These are phyloP conservation scores for Thecamonas trahens DNA, from an alignment of 78 protist species.

Conservation along the genomic window DNA sequence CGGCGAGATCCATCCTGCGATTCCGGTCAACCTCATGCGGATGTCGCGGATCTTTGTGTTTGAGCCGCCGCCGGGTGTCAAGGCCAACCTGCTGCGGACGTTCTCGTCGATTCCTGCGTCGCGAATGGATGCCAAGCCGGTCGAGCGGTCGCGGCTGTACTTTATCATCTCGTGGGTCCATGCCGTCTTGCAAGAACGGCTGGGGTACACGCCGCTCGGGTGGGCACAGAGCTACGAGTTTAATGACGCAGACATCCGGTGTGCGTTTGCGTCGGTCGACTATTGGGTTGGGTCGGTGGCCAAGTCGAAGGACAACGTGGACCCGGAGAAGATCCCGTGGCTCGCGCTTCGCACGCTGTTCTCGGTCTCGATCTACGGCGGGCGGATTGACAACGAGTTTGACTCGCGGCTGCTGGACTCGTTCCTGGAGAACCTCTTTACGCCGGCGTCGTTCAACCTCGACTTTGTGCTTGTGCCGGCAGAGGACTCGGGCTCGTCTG, in stretches of 20 bases:
- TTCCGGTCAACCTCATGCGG: conserved; percentile 82
- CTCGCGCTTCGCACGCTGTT: conserved; percentile 69
- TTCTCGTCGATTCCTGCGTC: conserved; percentile 4
- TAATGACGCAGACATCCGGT: conserved; percentile 74
- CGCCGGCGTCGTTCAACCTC: conserved; percentile 30
- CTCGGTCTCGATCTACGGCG: conserved; percentile 70
- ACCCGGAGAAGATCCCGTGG: conserved; percentile 81
- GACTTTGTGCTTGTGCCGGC: conserved; percentile 38
- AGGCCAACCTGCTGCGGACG: conserved; percentile 46
- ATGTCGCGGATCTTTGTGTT: conserved; percentile 65
- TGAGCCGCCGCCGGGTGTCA: conserved; percentile 93
- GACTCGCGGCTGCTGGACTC: conserved; percentile 71
- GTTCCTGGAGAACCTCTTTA: conserved; percentile 63
- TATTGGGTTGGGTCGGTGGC: conserved; percentile 73
- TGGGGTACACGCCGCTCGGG: conserved; percentile 89
- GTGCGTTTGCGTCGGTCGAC: conserved; percentile 81
- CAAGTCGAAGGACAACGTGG: conserved; percentile 33
- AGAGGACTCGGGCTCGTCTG: background rate
- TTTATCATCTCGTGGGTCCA: conserved; percentile 94
- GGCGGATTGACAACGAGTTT: conserved; percentile 88
- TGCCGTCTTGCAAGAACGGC: conserved; percentile 82
- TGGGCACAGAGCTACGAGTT: conserved; percentile 92
- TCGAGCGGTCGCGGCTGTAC: conserved; percentile 82
- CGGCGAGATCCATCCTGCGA: conserved; percentile 69
- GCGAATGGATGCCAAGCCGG: conserved; percentile 27